Conservation (phyloP, 148 eudicot species). For the Chenopodium quinoa region DNA sequence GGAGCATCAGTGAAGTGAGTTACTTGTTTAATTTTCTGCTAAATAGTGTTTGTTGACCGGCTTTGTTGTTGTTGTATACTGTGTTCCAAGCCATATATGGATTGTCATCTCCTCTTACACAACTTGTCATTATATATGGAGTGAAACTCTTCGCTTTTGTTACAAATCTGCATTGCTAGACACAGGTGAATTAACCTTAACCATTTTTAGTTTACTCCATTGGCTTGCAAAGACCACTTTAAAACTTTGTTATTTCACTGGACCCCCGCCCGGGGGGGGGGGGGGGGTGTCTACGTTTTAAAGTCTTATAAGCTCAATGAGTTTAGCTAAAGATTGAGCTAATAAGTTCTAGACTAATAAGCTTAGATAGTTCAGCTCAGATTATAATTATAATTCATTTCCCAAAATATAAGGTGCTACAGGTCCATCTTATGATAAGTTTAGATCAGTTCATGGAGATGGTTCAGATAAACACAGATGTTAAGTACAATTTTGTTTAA, state of each 20-base stretch:
- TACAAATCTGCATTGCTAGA: neutral
- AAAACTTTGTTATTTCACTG: neutral
- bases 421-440: neutral
- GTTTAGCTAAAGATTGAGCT: too few relatives aligned
- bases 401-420: too few relatives aligned
- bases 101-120: neutral
- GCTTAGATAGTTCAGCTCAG: neutral
- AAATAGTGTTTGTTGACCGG: neutral
- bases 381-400: neutral
- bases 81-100: neutral
- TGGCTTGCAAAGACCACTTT: neutral
- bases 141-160: neutral
- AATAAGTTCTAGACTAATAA: too few relatives aligned
- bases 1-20: slow-evolving; percentile 77
- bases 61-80: neutral
- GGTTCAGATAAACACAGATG: too few relatives aligned
- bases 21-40: slow-evolving; percentile 7
- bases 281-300: too few relatives aligned
- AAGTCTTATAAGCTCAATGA: neutral
- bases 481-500: neutral
- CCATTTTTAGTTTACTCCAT: neutral
- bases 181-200: neutral
- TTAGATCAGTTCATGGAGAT: neutral
- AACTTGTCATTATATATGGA: too few relatives aligned
- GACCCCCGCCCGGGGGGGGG: too few relatives aligned